These are phyloP conservation scores for Penicillium sp. DNA, from an alignment of 2,329 filamentous ascomycete species.

Conservation along the genomic window DNA sequence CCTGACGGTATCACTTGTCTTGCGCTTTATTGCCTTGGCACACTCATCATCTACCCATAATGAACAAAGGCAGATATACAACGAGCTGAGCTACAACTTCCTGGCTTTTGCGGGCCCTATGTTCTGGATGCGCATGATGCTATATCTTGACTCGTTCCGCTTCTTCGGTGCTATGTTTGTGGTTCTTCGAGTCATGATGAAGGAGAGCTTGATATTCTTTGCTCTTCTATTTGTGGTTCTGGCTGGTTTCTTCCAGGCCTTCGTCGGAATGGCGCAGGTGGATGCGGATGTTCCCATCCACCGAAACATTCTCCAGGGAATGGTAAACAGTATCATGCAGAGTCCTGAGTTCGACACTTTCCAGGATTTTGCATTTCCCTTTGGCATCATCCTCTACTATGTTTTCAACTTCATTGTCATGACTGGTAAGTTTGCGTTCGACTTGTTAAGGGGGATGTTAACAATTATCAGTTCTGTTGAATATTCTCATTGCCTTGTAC, in stretches of 20 bases:
- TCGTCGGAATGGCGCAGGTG: conserved; percentile 78
- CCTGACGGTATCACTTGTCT: conserved; percentile 65
- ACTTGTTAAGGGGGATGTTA: conserved; percentile 8
- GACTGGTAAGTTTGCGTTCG: conserved; percentile 47
- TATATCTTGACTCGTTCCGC: conserved; percentile 85
- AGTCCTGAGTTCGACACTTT: conserved; percentile 84
- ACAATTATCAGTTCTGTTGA: conserved; percentile 58
- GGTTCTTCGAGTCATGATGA: conserved; percentile 90
- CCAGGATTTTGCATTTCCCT: conserved; percentile 82
- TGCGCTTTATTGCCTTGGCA: conserved; percentile 68
- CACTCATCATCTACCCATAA: conserved; percentile 48
- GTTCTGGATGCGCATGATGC: conserved; percentile 88
- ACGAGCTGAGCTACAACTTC: conserved; percentile 83
- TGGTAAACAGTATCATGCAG: conserved; percentile 82
- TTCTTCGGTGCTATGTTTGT: conserved; percentile 99
- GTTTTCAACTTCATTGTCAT: conserved; percentile 96
- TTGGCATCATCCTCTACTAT: conserved; percentile 92
- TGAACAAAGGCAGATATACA: conserved; percentile 53
- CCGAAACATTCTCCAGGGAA: conserved; percentile 44
- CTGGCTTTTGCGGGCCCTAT: conserved; percentile 86
- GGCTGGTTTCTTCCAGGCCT: conserved; percentile 74
- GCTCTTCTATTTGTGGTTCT: conserved; percentile 76
- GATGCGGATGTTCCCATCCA: conserved; percentile 56
- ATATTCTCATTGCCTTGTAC: conserved; percentile 93
- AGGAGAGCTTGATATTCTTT: conserved; percentile 91